These are phyloP conservation scores for Neurospora sp. DNA, from an alignment of 495 filamentous ascomycete genomes.

Conservation along the genomic window DNA sequence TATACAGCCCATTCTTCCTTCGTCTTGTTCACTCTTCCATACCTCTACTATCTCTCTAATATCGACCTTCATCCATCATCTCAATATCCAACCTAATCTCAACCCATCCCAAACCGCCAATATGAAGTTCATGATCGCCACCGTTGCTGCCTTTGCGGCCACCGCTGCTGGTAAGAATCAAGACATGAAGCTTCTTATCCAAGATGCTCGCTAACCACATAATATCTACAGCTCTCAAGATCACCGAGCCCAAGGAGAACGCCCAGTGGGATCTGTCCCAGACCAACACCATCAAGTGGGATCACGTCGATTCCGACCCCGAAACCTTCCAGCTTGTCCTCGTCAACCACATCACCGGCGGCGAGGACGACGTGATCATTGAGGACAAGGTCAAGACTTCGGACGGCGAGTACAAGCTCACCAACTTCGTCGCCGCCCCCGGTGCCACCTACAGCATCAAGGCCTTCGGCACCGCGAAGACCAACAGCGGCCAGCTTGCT, in stretches of 20 bases:
- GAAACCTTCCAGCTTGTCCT: conserved; percentile 12
- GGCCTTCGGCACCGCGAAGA: conserved; percentile 3
- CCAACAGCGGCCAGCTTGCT: conserved; percentile 8
- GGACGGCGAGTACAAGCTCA: conserved; percentile 7
- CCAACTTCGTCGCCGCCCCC: conserved; percentile 10
- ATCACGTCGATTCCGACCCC: conserved; percentile 7
- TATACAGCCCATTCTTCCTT: not conserved
- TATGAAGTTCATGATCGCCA: conserved; percentile 7
- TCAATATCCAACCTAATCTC: not conserved
- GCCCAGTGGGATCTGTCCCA: conserved; percentile 8
- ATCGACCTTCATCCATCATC: not conserved
- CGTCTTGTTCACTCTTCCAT: not conserved
- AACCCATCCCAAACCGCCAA: not conserved
- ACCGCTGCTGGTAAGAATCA: conserved; percentile 3
- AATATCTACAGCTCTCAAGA: not conserved
- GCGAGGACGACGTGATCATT: conserved; percentile 1
- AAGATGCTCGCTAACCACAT: not conserved
- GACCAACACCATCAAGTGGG: conserved; percentile 14
- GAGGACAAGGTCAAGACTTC: conserved; percentile 7
- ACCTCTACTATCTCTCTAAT: not conserved
- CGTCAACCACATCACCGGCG: conserved; percentile 6
- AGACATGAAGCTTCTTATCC: not conserved
- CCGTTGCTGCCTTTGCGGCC: conserved; percentile 7
- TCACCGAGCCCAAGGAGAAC: conserved; percentile 1
- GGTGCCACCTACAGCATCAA: conserved; percentile 14